Conservation (phyloP, 176 grass and related monocot genomes). For the Ensete glaucum region DNA sequence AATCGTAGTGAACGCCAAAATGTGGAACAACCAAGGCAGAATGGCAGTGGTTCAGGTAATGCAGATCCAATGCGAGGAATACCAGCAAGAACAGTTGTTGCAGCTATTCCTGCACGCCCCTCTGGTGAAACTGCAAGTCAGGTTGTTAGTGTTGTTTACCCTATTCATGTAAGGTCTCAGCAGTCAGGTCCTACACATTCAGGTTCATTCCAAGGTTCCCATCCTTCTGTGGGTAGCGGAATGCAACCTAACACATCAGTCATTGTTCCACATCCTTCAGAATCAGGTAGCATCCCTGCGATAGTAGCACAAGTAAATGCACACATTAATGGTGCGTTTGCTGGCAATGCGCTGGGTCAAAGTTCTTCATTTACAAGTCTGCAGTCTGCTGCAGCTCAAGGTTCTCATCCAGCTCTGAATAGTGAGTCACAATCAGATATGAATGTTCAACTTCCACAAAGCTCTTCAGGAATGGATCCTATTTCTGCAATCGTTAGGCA, state of each 20-base stretch:
- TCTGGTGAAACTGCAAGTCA: slow-evolving; percentile 42
- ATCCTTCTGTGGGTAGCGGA: slow-evolving; percentile 20
- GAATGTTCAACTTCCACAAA: not conserved
- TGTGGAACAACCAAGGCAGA: slow-evolving; percentile 39
- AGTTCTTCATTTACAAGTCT: slow-evolving; percentile 19
- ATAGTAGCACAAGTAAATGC: slow-evolving; percentile 46
- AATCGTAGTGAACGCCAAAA: slow-evolving; percentile 18
- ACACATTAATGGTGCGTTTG: slow-evolving; percentile 37
- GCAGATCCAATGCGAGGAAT: slow-evolving; percentile 45
- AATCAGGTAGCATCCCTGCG: slow-evolving; percentile 40
- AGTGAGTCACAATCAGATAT: slow-evolving; percentile 12
- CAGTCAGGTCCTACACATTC: slow-evolving; percentile 24
- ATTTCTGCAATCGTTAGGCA: not conserved
- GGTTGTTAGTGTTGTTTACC: slow-evolving; percentile 59
- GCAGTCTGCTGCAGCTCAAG: slow-evolving; percentile 28
- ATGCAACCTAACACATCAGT: slow-evolving; percentile 31
- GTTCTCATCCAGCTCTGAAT: slow-evolving; percentile 20
- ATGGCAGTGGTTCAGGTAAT: slow-evolving; percentile 27
- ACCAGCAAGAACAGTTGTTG: slow-evolving; percentile 54
- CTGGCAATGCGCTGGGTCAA: slow-evolving; percentile 22
- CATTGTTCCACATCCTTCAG: slow-evolving; percentile 36
- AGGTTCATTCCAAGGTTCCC: slow-evolving; percentile 31
- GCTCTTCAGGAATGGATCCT: not conserved
- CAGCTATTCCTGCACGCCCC: slow-evolving; percentile 46
- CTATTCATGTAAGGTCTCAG: slow-evolving; percentile 63